Base-by-base conservation (phyloP, 352 stramenopile genomes). In the Thraustotheca clavata region DNA sequence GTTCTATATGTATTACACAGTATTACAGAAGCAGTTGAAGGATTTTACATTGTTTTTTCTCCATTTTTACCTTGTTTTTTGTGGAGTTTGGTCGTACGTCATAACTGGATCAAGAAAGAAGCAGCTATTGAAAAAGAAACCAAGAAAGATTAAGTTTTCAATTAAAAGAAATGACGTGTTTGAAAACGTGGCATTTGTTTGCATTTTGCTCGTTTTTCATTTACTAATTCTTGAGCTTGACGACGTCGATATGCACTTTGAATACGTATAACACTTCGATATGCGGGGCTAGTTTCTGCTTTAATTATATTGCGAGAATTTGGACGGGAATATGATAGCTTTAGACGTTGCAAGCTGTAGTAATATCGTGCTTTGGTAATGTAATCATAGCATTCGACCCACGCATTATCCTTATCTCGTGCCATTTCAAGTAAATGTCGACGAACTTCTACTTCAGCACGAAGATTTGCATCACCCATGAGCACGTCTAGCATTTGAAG, bases 31-130 rank as follows among this genome's bases (percentile, higher is more conserved):
- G 70, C 83, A 20, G 59, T 92, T 49, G 82, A 95, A 39, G 85
- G 85, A 7, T 89, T 92, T 63, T 94, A 88, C 79, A 80, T 95
- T 66, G 83, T 92, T 29, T 65, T 94, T 29, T 70, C 83, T 69
- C 84, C 84, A 26, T 94, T 94, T 63, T 35, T 86, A 35, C 86
- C 85, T 47, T 92, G 83, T 62, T 83, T 95, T 59, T 12, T 88
- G 49, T 95, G 86, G 86, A 90, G 81, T 43, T 71, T 93, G 52
- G 69, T 88, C 57, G 83, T 94, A 66, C 84, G 86, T 55, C 66
- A 74, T 38, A 77, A 70, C 40, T 95, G 86, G 86, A 76, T 92
- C 49, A 40, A 49, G 27, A 29, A 48, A 16, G 33, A 61, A 60
- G 40, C 39, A 9, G 36, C n/a, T 11, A 9, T 40, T 27, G 41